phyloP scores from a whole-genome alignment of 306 rosid genomes.

The Glycine tomentella region DNA sequence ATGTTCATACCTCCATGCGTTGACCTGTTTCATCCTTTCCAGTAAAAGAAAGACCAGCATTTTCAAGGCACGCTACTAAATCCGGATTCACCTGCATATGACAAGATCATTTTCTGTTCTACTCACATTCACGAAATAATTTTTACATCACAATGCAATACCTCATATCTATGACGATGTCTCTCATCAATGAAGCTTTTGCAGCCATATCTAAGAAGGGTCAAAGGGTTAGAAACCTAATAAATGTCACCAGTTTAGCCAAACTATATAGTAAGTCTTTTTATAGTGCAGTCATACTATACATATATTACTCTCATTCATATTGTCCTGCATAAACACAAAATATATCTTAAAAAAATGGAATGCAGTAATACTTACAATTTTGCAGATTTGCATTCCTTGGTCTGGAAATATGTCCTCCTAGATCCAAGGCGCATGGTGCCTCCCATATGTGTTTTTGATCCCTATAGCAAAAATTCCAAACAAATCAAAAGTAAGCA shows the following conservation, averaged over 20 bases:
- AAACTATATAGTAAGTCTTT: not conserved
- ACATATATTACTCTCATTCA: slow-evolving; percentile 7
- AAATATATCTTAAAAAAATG: not conserved
- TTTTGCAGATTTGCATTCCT: slow-evolving; percentile 83
- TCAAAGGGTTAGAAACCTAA: slow-evolving; percentile 51
- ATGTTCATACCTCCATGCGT: slow-evolving; percentile 76
- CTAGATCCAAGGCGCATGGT: slow-evolving; percentile 98
- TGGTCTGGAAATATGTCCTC: slow-evolving; percentile 75
- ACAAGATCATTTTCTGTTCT: slow-evolving; percentile 42
- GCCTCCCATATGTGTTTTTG: slow-evolving; percentile 95
- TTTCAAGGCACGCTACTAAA: slow-evolving; percentile 67
- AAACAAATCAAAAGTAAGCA: slow-evolving; percentile 20
- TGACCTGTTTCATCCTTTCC: slow-evolving; percentile 82
- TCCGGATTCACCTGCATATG: slow-evolving; percentile 83
- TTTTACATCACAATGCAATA: slow-evolving; percentile 41
- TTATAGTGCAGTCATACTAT: slow-evolving; percentile 33
- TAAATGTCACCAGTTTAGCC: slow-evolving; percentile 28
- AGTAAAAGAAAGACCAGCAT: slow-evolving; percentile 74
- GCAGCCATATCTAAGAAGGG: slow-evolving; percentile 59
- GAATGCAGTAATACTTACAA: slow-evolving; percentile 61
- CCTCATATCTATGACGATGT: slow-evolving; percentile 94
- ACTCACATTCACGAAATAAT: not conserved
- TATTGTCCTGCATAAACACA: slow-evolving; percentile 2
- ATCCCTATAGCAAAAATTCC: slow-evolving; percentile 63
- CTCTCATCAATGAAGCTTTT: slow-evolving; percentile 76